A percentile compares a stretch with the other conserved stretches of the same genome.
Conservation (phyloP, 495 filamentous ascomycete genomes). For the Penicillium silybi region DNA sequence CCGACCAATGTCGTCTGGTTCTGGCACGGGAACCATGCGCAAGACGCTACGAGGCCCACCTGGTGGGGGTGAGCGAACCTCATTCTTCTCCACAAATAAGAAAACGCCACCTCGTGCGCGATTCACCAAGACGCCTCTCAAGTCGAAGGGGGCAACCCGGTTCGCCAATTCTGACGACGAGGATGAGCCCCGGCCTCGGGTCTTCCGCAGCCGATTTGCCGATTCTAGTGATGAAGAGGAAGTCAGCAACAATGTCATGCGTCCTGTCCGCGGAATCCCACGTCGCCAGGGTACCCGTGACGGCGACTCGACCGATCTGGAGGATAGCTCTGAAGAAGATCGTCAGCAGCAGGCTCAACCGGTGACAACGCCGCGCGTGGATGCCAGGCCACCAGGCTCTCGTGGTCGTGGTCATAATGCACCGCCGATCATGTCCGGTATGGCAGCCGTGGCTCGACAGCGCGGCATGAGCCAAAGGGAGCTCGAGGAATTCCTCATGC, state of each 20-base stretch:
- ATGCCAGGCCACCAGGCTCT: constrained; percentile 8
- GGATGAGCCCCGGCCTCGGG: constrained; percentile 34
- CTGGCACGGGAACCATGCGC: constrained; percentile 38
- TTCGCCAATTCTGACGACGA: constrained; percentile 75
- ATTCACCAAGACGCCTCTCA: constrained; percentile 19
- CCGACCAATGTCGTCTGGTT: constrained; percentile 32
- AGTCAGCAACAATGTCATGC: constrained; percentile 31
- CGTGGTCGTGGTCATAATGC: constrained; percentile 13
- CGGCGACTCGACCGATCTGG: constrained; percentile 67
- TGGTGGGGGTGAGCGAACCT: constrained; percentile 33
- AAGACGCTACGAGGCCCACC: constrained; percentile 46
- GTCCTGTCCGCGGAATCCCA: constrained; percentile 64
- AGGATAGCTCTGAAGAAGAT: constrained; percentile 55
- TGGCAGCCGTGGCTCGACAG: constrained; percentile 39
- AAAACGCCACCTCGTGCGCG: constrained; percentile 33
- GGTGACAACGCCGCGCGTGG: constrained; percentile 6
- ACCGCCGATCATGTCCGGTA: constrained; percentile 27
- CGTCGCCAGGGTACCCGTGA: constrained; percentile 46
- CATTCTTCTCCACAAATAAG: constrained; percentile 48
- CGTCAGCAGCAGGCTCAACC: constrained; percentile 9
- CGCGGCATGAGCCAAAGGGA: constrained; percentile 41
- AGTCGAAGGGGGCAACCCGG: constrained; percentile 26
- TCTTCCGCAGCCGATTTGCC: constrained; percentile 69
- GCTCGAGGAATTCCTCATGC: constrained; percentile 36
- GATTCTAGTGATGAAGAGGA: constrained; percentile 77